Base-by-base conservation (phyloP, 495 filamentous ascomycete genomes). In the Tetracladium marchalianum region DNA sequence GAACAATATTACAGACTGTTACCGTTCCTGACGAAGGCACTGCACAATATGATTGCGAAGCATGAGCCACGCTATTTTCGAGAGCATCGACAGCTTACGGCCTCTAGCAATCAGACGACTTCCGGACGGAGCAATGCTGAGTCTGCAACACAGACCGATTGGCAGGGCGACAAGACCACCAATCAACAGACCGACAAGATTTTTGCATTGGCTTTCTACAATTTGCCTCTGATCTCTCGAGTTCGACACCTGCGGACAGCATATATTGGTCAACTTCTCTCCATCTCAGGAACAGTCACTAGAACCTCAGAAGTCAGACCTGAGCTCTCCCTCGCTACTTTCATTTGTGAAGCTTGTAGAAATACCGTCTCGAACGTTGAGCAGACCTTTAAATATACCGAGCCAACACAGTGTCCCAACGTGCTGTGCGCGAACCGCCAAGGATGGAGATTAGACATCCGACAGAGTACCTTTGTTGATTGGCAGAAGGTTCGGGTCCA, bases 401-500 rank as follows among this genome's bases (percentile, higher is more conserved):
- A 99, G 58, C 92, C 92, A 11, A 85, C 87, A 3, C 87, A 96
- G 67, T 99, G 92, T 56, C 92, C 92, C 0, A 97, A 96, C 55
- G 52, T 71, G n/a, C 81, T 75, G n/a, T 99, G 92, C 59, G 78
- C 78, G 46, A 99, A 99, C 67, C 81, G 90, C 19, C 66, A 74
- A 39, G 88, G 84, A 15, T 99, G 92, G 92, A 79, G 87, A 18
- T 69, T 99, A 5, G 90, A 99, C 54, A 97, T 99, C 59, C 77
- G 87, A 37, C 92, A 95, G 62, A 95, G 89, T 60, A 95, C 90
- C 2, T 99, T 99, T 57, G 84, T 97, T 16, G 92, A 99, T 65
- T 99, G 92, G 92, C 92, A 99, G 53, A 97, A 97, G 61, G 85
- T 97, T 17, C 81, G 93, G 42, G 83, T 97, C 27, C 92, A 99